These are phyloP conservation scores for Hygrophoropsis aurantiaca DNA, from an alignment of 768 basidiomycete species.

Conservation along the genomic window DNA sequence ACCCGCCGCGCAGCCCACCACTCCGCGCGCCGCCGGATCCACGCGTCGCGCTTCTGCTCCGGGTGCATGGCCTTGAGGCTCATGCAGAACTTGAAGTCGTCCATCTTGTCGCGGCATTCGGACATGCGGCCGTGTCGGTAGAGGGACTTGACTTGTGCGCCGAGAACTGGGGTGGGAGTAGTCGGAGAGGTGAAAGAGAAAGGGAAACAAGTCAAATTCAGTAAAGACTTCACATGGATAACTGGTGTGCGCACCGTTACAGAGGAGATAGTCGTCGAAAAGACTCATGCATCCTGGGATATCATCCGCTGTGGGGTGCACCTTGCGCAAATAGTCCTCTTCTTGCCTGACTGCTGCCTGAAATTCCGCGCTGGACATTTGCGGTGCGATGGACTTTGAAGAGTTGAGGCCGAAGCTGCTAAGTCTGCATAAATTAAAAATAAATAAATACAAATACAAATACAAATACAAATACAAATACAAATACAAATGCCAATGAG, in stretches of 20 bases:
- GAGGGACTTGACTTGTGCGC: conserved; percentile 77
- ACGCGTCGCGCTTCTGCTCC: conserved; percentile 76
- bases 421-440: too few relatives aligned
- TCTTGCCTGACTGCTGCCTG: conserved; percentile 65
- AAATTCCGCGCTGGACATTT: conserved; percentile 47
- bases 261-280: conserved; percentile 70
- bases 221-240: neutral
- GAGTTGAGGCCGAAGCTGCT: neutral
- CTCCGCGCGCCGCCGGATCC: conserved; percentile 85
- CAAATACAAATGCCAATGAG: too few relatives aligned
- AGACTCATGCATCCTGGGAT: conserved; percentile 80
- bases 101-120: conserved; percentile 73
- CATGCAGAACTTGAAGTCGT: conserved; percentile 96
- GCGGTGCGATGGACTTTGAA: too few relatives aligned
- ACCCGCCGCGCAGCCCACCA: conserved; percentile 89
- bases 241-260: conserved; percentile 54
- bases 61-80: conserved; percentile 75
- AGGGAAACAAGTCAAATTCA: neutral
- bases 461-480: too few relatives aligned
- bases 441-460: too few relatives aligned
- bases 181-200: neutral
- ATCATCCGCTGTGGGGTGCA: conserved; percentile 77
- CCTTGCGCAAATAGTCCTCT: conserved; percentile 55
- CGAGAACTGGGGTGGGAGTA: conserved; percentile 55
- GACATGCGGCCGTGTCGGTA: conserved; percentile 82